Conservation (phyloP, 805 yeast genomes). For the Yueomyces sp. region DNA sequence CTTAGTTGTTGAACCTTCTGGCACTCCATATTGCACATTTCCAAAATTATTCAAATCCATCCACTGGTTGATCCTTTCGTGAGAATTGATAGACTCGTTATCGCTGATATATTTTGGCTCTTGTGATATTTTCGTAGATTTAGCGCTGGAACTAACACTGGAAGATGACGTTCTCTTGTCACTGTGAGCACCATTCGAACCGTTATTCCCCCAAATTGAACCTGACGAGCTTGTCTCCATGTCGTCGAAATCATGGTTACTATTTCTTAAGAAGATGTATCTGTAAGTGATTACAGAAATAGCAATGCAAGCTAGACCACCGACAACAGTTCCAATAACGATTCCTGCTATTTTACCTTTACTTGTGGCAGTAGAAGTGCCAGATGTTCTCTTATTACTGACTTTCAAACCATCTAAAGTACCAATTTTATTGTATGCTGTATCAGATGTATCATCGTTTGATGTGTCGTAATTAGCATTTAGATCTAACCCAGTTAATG, state of each 20-base stretch:
- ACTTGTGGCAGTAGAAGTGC: conserved; percentile 7
- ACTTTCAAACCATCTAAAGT: conserved; percentile 12
- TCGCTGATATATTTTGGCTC: too few relatives aligned
- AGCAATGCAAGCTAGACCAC: conserved; percentile 50
- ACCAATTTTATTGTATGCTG: conserved; percentile 4
- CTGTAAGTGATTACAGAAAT: conserved; percentile 37
- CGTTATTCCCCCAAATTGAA: too few relatives aligned
- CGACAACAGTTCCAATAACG: conserved; percentile 71
- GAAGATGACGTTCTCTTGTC: too few relatives aligned
- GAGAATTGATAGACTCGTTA: conserved; percentile 9
- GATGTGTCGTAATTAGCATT: not conserved
- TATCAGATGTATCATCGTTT: conserved; percentile 2
- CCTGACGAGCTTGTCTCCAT: too few relatives aligned
- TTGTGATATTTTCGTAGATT: too few relatives aligned
- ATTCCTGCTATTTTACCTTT: conserved; percentile 54
- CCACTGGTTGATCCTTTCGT: conserved; percentile 21
- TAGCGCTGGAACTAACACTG: too few relatives aligned
- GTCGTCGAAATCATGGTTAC: too few relatives aligned
- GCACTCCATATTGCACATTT: conserved; percentile 1
- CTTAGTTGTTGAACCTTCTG: conserved; percentile 16
- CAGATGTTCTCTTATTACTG: not conserved
- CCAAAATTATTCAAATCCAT: conserved; percentile 13
- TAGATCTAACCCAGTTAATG: conserved; percentile 23
- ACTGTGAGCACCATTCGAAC: too few relatives aligned
- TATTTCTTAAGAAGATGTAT: conserved; percentile 1